Evolutionary conservation across 306 rosid genomes (phyloP).

Genomic region (Oemleria cerasiformis): DNA sequence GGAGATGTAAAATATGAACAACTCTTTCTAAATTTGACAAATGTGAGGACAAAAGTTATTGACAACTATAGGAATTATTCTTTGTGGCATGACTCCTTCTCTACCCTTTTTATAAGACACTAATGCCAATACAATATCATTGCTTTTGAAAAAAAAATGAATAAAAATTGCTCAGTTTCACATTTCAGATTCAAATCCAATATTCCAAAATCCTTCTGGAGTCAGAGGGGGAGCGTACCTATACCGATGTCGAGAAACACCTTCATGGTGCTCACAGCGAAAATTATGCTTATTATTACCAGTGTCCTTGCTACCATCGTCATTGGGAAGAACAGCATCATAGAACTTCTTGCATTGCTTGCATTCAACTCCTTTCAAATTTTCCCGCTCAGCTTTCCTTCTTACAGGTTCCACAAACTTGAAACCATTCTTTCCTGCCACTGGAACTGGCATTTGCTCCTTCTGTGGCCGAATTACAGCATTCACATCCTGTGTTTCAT

Average conservation of each 20-base stretch:
- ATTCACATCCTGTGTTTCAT: constrained; percentile 78
- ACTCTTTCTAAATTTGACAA: background rate
- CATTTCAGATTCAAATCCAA: constrained; percentile 94
- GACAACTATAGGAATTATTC: background rate
- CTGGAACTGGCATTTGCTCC: constrained; percentile 44
- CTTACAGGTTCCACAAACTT: constrained; percentile 88
- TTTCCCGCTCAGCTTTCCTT: constrained; percentile 88
- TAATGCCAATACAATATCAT: constrained; percentile 4
- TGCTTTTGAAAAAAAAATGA: background rate
- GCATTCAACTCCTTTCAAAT: constrained; percentile 87
- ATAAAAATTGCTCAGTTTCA: constrained; percentile 16
- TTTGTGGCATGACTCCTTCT: background rate
- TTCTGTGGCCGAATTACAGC: constrained; percentile 33
- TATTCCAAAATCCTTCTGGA: constrained; percentile 99
- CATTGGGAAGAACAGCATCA: constrained; percentile 80
- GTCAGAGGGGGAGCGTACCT: constrained; percentile 89
- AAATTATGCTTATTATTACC: constrained; percentile 37
- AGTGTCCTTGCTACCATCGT: constrained; percentile 39
- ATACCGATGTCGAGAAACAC: constrained; percentile 94
- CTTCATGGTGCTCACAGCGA: constrained; percentile 92
- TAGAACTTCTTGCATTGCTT: constrained; percentile 87
- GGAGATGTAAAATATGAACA: background rate
- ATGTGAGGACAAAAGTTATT: background rate
- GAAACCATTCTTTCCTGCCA: constrained; percentile 44
- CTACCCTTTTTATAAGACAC: constrained; percentile 1